phyloP scores from a whole-genome alignment of 495 filamentous ascomycete genomes.

The Rusavskia elegans region DNA sequence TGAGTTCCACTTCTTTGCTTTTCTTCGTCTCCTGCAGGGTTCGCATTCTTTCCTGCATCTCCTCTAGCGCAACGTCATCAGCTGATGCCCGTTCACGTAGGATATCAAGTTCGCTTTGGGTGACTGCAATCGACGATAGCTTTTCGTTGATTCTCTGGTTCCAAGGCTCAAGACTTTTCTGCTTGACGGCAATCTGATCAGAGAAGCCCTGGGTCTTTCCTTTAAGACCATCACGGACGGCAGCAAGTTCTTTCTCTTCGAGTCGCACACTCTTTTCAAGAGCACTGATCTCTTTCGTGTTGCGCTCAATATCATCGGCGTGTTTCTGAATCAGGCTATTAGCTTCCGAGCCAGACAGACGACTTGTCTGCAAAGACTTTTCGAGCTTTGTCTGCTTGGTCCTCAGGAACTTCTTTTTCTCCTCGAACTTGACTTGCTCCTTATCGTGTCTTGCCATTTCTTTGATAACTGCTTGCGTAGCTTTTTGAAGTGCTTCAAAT shows the following conservation, averaged over 20 bases:
- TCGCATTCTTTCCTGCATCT: constrained; percentile 64
- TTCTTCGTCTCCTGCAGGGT: constrained; percentile 52
- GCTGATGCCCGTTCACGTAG: constrained; percentile 76
- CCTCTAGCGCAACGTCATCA: constrained; percentile 64
- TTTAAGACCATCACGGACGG: constrained; percentile 70
- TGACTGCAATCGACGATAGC: constrained; percentile 81
- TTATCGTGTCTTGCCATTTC: constrained; percentile 89
- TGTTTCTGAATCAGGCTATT: constrained; percentile 63
- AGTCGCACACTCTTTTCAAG: constrained; percentile 57
- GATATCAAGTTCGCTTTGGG: constrained; percentile 86
- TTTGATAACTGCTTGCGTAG: constrained; percentile 62
- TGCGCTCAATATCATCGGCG: constrained; percentile 59
- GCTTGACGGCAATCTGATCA: constrained; percentile 78
- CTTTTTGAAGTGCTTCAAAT: constrained; percentile 67
- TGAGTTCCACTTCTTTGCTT: constrained; percentile 56
- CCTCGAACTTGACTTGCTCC: constrained; percentile 90
- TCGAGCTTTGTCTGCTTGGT: constrained; percentile 91
- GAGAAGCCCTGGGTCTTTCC: constrained; percentile 92
- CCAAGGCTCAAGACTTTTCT: constrained; percentile 93
- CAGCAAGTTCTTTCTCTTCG: constrained; percentile 68
- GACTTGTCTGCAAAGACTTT: constrained; percentile 61
- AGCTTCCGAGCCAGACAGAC: constrained; percentile 55
- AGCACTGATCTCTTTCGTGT: constrained; percentile 47
- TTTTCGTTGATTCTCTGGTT: constrained; percentile 93
- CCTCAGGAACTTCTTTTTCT: constrained; percentile 83